Percentiles rank a stretch among this genome's conserved stretches.
These are phyloP conservation scores for Annulohypoxylon moriforme DNA, from an alignment of 495 filamentous ascomycete species.

Conservation along the genomic window DNA sequence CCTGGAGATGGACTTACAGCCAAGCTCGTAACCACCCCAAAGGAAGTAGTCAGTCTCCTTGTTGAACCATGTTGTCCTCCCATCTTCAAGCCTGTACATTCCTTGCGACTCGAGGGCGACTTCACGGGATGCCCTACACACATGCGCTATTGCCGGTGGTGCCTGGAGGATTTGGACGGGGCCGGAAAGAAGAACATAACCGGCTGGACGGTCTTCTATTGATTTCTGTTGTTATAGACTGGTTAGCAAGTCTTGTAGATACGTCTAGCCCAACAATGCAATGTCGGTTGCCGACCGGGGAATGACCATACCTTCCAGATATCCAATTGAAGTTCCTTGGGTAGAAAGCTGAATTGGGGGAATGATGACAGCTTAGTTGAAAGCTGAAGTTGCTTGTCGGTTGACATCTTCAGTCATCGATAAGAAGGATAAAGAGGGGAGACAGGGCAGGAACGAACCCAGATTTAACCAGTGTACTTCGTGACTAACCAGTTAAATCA, in stretches of 20 bases:
- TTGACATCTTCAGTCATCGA: not conserved
- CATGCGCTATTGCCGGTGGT: slow-evolving; percentile 12
- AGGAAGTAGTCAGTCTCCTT: slow-evolving; percentile 7
- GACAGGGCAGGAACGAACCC: not conserved
- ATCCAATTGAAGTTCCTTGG: not conserved
- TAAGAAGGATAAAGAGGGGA: not conserved
- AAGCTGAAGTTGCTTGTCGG: not conserved
- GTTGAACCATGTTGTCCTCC: slow-evolving; percentile 10
- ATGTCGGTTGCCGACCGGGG: too few relatives aligned
- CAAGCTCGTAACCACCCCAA: not conserved
- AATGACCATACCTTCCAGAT: slow-evolving; percentile 17
- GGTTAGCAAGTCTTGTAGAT: not conserved
- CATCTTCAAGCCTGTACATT: slow-evolving; percentile 2
- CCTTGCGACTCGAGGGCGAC: slow-evolving; percentile 2
- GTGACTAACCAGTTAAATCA: not conserved
- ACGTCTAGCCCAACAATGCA: not conserved
- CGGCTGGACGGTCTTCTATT: not conserved
- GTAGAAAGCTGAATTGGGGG: not conserved
- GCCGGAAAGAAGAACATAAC: not conserved
- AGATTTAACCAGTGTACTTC: not conserved
- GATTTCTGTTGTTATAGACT: not conserved
- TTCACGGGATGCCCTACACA: not conserved
- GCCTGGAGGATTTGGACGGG: not conserved
- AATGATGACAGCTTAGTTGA: not conserved
- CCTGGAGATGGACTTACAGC: slow-evolving; percentile 10